phyloP scores from a whole-genome alignment of 2,329 filamentous ascomycete genomes.

The Fusarium cyanostomum region DNA sequence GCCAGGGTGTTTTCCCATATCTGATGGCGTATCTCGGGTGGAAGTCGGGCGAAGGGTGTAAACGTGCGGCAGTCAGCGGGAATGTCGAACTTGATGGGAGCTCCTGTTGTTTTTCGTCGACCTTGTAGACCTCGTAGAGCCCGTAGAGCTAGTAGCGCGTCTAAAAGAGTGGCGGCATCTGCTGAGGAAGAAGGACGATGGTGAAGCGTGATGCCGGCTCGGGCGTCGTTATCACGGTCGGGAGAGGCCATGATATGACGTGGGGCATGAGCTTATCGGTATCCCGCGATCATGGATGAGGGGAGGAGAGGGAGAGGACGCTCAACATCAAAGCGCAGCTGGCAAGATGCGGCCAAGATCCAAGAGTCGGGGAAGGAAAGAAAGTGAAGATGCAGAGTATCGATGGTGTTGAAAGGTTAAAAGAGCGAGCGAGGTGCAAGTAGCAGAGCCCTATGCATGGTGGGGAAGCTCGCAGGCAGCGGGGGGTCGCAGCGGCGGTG shows the following conservation, averaged over 20 bases:
- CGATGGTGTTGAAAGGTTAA: slow-evolving; percentile 24
- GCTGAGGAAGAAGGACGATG: background rate
- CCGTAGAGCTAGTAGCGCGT: background rate
- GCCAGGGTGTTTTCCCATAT: slow-evolving; percentile 48
- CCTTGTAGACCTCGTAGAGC: background rate
- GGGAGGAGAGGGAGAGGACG: slow-evolving; percentile 4
- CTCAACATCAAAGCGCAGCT: background rate
- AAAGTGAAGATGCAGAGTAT: slow-evolving; percentile 30
- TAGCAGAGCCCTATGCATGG: slow-evolving; percentile 15
- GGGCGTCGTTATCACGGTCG: slow-evolving; percentile 12
- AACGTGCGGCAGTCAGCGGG: slow-evolving; percentile 47
- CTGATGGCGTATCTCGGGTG: slow-evolving; percentile 48
- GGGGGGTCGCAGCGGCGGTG: background rate
- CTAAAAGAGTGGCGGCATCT: background rate
- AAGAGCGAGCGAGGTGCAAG: slow-evolving; percentile 21
- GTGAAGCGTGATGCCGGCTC: background rate
- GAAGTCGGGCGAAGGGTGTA: slow-evolving; percentile 45
- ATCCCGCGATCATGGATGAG: slow-evolving; percentile 31
- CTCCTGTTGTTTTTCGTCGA: background rate
- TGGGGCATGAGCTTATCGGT: slow-evolving; percentile 34
- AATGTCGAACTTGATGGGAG: slow-evolving; percentile 45
- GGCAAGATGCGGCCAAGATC: background rate
- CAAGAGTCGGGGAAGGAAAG: background rate
- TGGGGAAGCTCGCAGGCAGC: slow-evolving; percentile 14
- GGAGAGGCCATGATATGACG: slow-evolving; percentile 31